These are phyloP conservation scores for Debaryomyces maramus DNA, from an alignment of 805 yeast genomes.

Conservation along the genomic window DNA sequence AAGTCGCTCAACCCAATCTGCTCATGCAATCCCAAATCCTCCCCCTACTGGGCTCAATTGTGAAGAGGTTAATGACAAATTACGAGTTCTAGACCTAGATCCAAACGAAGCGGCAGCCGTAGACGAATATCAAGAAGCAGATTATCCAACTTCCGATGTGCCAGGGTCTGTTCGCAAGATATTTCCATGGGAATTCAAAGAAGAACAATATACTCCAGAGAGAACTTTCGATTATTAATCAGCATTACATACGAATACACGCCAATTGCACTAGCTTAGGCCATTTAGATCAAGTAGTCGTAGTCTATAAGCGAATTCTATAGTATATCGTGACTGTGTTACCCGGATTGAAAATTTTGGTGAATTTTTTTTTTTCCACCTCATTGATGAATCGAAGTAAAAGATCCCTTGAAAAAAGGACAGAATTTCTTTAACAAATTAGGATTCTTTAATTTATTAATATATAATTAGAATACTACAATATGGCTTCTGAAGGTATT, in stretches of 20 bases:
- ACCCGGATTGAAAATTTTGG: slow-evolving; percentile 15
- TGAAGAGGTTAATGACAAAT: no score
- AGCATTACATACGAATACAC: no score
- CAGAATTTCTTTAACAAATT: neutral
- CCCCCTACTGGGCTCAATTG: no score
- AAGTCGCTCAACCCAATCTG: neutral
- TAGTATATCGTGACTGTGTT: slow-evolving; percentile 4
- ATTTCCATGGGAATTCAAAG: slow-evolving; percentile 41
- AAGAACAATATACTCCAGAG: slow-evolving; percentile 17
- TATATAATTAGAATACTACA: slow-evolving; percentile 9
- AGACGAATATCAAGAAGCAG: no score
- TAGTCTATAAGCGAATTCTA: no score
- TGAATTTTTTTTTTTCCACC: slow-evolving; percentile 6
- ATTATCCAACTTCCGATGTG: no score
- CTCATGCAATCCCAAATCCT: neutral
- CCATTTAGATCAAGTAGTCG: no score
- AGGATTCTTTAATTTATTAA: slow-evolving; percentile 3
- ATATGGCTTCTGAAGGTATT: slow-evolving; percentile 64
- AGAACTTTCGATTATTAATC: slow-evolving; percentile 23
- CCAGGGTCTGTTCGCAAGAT: slow-evolving; percentile 22
- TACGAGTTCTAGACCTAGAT: no score
- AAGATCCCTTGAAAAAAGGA: slow-evolving; percentile 3
- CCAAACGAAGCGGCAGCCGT: no score
- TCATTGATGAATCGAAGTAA: neutral
- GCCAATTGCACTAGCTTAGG: no score